Evolutionary conservation across 2,329 filamentous ascomycete species (phyloP).

Genomic region (Ramularia endophylla): DNA sequence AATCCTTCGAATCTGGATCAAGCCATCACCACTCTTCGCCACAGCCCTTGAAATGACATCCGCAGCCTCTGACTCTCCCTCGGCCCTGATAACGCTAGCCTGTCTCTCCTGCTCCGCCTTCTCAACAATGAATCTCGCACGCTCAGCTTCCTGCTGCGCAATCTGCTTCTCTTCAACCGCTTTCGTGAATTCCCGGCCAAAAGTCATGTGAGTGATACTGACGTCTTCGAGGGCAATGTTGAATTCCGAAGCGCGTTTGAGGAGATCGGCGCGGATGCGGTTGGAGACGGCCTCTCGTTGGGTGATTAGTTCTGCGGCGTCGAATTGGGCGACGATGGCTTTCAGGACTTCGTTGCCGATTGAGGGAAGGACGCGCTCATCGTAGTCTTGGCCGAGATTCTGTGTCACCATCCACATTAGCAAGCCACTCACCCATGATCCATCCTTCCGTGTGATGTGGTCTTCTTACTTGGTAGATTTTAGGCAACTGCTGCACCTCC

Average conservation of each 20-base stretch:
- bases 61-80: conserved; percentile 95
- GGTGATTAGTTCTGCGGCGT: conserved; percentile 69
- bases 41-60: conserved; percentile 94
- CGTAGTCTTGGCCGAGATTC: conserved; percentile 97
- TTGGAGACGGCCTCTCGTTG: conserved; percentile 96
- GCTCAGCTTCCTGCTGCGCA: conserved; percentile 96
- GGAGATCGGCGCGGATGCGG: conserved; percentile 85
- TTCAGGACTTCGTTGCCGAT: conserved; percentile 53
- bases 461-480: conserved; percentile 92
- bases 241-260: conserved; percentile 91
- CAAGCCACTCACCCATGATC: not conserved
- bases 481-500: conserved; percentile 84
- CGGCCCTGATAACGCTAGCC: conserved; percentile 95
- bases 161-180: conserved; percentile 99
- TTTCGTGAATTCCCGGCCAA: conserved; percentile 97
- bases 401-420: conserved; percentile 34
- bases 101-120: conserved; percentile 98
- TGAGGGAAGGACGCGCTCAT: conserved; percentile 57
- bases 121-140: conserved; percentile 96
- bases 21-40: conserved; percentile 83
- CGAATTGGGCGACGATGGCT: conserved; percentile 50
- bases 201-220: conserved; percentile 99
- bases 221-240: conserved; percentile 99
- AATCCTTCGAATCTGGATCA: conserved; percentile 94
- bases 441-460: not conserved